phyloP scores from a whole-genome alignment of 306 rosid species.

The Prunus armeniaca region DNA sequence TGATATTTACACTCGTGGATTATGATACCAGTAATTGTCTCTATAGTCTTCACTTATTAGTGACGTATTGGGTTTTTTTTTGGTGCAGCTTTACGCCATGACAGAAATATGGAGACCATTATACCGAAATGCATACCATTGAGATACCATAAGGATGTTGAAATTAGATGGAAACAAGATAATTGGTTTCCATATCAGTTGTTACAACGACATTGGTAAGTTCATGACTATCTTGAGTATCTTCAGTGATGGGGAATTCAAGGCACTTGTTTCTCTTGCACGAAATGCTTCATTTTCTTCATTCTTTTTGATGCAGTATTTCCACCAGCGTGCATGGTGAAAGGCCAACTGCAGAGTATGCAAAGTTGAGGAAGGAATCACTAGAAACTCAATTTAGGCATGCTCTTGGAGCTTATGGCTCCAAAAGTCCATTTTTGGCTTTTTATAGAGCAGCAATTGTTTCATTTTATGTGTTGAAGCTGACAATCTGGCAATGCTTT shows the following conservation, averaged over 20 bases:
- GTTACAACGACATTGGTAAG: constrained; percentile 62
- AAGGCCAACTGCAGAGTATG: constrained; percentile 84
- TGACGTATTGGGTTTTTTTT: constrained; percentile 1
- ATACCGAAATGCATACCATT: constrained; percentile 43
- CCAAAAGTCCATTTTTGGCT: constrained; percentile 80
- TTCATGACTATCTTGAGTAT: constrained; percentile 5
- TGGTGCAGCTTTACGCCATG: constrained; percentile 47
- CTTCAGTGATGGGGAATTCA: neutral
- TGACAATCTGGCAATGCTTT: constrained; percentile 65
- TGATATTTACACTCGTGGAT: neutral
- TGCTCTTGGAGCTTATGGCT: constrained; percentile 65
- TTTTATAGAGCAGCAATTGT: constrained; percentile 83
- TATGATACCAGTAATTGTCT: neutral
- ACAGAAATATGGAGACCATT: constrained; percentile 27
- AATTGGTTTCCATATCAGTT: constrained; percentile 35
- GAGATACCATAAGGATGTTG: constrained; percentile 35
- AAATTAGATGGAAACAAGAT: constrained; percentile 31
- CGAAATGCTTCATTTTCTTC: constrained; percentile 11
- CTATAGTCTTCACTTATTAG: neutral
- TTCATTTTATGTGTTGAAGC: constrained; percentile 77
- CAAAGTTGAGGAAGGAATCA: constrained; percentile 82
- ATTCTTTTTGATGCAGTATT: constrained; percentile 45
- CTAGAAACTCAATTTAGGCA: constrained; percentile 77
- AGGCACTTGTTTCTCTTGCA: constrained; percentile 4
- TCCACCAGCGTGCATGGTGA: constrained; percentile 93